phyloP scores from a whole-genome alignment of 805 yeast genomes.

The Tetrapisispora fleetii region DNA sequence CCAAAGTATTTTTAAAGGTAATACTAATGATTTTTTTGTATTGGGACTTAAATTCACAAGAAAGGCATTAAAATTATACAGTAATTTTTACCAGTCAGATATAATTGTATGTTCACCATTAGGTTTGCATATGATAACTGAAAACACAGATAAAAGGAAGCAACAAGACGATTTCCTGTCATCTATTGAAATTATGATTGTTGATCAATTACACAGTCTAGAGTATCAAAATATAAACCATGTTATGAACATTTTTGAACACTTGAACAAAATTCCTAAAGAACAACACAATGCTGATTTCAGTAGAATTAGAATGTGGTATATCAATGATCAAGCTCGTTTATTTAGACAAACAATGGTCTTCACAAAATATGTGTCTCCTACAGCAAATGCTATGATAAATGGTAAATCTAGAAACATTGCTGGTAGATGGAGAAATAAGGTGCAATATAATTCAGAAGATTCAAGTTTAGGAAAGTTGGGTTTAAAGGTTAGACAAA shows the following conservation, averaged over 20 bases:
- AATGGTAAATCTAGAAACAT: slow-evolving; percentile 43
- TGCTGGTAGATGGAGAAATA: slow-evolving; percentile 51
- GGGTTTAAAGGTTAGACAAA: slow-evolving; percentile 57
- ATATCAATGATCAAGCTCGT: slow-evolving; percentile 70
- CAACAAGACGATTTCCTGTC: slow-evolving; percentile 74
- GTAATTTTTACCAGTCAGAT: slow-evolving; percentile 79
- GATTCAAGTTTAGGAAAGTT: slow-evolving; percentile 51
- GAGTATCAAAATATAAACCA: slow-evolving; percentile 94
- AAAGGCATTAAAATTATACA: slow-evolving; percentile 72
- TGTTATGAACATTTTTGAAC: slow-evolving; percentile 56
- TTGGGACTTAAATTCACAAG: slow-evolving; percentile 86
- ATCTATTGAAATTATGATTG: slow-evolving; percentile 71
- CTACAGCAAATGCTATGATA: slow-evolving; percentile 62
- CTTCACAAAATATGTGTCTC: slow-evolving; percentile 69
- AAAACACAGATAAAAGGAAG: slow-evolving; percentile 45
- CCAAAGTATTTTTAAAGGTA: slow-evolving; percentile 70
- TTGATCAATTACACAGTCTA: slow-evolving; percentile 79
- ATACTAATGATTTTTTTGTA: slow-evolving; percentile 84
- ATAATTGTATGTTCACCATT: slow-evolving; percentile 85
- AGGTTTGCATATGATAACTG: slow-evolving; percentile 73
- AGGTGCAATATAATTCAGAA: slow-evolving; percentile 35
- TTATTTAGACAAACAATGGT: slow-evolving; percentile 68
- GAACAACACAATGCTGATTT: slow-evolving; percentile 80
- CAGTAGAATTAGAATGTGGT: slow-evolving; percentile 86
- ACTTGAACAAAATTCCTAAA: slow-evolving; percentile 67